A percentile compares a stretch with the other conserved stretches of the same genome.
Evolutionary conservation across 768 basidiomycete species (phyloP).

Genomic region (Leucocoprinus leucothites): DNA sequence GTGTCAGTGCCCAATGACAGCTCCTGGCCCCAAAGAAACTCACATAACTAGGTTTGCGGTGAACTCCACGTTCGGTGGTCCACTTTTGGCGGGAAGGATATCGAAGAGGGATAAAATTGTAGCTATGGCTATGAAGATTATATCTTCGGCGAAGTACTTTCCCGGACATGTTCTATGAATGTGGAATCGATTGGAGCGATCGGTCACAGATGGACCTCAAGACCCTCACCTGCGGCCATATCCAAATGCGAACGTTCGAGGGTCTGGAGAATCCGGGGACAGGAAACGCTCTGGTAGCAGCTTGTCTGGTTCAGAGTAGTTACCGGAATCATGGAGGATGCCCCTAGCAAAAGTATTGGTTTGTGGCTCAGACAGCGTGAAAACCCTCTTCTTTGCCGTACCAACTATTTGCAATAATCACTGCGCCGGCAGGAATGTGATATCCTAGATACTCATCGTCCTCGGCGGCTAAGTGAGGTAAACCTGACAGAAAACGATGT

Average conservation of each 20-base stretch:
- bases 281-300: constrained; percentile 20
- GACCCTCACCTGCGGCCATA: constrained; percentile 9
- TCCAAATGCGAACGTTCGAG: constrained; percentile 6
- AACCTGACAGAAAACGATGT: constrained; percentile 4
- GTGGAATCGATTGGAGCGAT: neutral
- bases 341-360: constrained; percentile 14
- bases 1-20: too few relatives aligned
- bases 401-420: constrained; percentile 20
- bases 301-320: constrained; percentile 16
- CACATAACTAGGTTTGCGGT: constrained; percentile 7
- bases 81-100: constrained; percentile 10
- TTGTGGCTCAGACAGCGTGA: too few relatives aligned
- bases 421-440: constrained; percentile 16
- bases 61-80: constrained; percentile 3
- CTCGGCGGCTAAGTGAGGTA: constrained; percentile 14
- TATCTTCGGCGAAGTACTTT: constrained; percentile 21
- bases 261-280: neutral
- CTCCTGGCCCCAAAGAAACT: neutral
- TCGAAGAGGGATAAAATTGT: constrained; percentile 23
- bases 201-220: neutral
- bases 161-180: constrained; percentile 23
- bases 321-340: constrained; percentile 22
- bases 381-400: neutral
- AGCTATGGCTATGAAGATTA: constrained; percentile 19
- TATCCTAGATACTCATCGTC: constrained; percentile 19